Evolutionary conservation across 495 filamentous ascomycete genomes (phyloP).

Genomic region (Neurospora sp.): DNA sequence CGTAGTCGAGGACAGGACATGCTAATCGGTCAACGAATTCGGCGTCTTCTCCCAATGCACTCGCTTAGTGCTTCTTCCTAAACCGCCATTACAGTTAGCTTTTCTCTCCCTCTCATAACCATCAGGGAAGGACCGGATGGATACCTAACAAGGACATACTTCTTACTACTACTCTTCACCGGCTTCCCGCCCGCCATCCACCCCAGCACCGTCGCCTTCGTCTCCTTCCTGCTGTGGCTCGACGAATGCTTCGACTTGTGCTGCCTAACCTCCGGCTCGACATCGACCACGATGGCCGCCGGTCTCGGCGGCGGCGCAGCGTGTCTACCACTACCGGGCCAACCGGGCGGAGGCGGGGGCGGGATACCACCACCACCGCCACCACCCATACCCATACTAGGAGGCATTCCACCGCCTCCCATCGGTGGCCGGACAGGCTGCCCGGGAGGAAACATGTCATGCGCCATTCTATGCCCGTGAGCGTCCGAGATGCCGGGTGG

Average conservation of each 20-base stretch:
- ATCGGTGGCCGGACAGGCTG: not conserved
- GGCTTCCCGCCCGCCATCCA: conserved; percentile 28
- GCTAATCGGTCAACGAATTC: too few species aligned
- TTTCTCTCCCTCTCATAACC: not conserved
- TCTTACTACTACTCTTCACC: conserved; percentile 24
- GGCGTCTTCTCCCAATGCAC: not conserved
- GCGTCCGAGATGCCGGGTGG: not conserved
- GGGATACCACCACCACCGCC: not conserved
- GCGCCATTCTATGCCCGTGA: not conserved
- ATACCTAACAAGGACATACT: conserved; percentile 16
- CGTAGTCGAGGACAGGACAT: too few species aligned
- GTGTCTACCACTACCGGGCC: not conserved
- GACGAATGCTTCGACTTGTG: not conserved
- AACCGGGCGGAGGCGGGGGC: not conserved
- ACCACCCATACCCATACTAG: not conserved
- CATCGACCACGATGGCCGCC: conserved; percentile 1
- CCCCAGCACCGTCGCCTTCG: conserved; percentile 19
- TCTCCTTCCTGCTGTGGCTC: conserved; percentile 4
- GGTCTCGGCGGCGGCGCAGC: not conserved
- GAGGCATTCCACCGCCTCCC: not conserved
- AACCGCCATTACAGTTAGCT: not conserved
- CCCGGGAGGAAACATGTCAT: not conserved
- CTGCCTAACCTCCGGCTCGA: not conserved
- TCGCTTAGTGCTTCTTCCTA: not conserved
- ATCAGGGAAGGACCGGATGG: not conserved